Conservation (phyloP, 345 rosid species). For the Sonneratia alba region DNA sequence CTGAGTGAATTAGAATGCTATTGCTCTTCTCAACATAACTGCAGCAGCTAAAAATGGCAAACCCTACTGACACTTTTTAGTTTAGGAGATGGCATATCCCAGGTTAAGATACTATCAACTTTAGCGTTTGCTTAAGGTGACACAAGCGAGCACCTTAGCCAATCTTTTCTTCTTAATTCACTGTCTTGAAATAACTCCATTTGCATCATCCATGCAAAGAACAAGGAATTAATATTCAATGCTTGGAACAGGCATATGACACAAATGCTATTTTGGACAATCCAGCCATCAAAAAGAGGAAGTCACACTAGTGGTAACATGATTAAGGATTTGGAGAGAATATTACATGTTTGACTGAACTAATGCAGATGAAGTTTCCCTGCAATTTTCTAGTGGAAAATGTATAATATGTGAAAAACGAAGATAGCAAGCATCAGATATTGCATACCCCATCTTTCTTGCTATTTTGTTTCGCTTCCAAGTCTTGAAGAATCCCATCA, state of each 20-base stretch:
- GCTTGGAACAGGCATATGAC: not conserved
- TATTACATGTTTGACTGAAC: not conserved
- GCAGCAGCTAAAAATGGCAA: not conserved
- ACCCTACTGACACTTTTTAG: not conserved
- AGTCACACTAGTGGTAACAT: not conserved
- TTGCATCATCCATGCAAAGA: not conserved
- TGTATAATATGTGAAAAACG: not conserved
- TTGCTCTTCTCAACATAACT: not conserved
- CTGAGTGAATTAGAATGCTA: not conserved
- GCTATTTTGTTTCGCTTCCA: slow-evolving; percentile 88
- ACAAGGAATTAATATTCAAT: not conserved
- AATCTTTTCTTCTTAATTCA: not conserved
- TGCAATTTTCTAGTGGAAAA: not conserved
- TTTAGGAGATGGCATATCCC: not conserved
- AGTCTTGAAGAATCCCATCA: slow-evolving; percentile 76
- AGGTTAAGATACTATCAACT: not conserved
- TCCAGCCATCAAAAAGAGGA: not conserved
- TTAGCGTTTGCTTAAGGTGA: not conserved
- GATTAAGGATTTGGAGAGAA: not conserved
- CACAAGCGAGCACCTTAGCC: not conserved
- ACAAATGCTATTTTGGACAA: not conserved
- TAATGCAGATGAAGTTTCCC: not conserved
- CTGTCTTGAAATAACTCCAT: not conserved
- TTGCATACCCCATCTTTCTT: slow-evolving; percentile 71
- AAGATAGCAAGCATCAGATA: not conserved